Conservation (phyloP, 2,329 filamentous ascomycete species). For the Aureobasidium lini region DNA sequence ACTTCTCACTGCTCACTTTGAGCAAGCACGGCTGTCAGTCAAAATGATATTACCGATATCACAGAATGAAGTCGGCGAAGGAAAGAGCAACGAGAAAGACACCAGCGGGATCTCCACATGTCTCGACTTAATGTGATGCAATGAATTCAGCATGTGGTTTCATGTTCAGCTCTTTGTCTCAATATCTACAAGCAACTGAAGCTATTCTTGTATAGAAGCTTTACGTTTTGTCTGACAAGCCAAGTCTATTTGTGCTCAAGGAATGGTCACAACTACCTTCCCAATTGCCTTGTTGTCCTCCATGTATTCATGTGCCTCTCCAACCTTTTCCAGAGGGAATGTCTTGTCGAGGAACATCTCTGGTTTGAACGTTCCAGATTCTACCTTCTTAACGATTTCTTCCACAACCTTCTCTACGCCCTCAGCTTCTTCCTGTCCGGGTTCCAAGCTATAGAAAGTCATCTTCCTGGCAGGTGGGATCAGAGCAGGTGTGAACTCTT, state of each 20-base stretch:
- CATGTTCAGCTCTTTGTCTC: no score
- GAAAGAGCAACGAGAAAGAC: no score
- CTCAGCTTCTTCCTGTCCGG: conserved; percentile 2
- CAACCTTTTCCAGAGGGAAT: background rate
- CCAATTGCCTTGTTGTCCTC: conserved; percentile 7
- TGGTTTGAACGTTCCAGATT: conserved; percentile 3
- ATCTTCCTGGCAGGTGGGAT: conserved; percentile 11
- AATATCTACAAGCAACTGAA: no score
- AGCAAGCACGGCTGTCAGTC: no score
- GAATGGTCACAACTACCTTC: conserved; percentile 5
- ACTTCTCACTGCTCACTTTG: no score
- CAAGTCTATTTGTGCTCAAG: background rate
- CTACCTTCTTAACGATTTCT: background rate
- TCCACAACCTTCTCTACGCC: conserved; percentile 1
- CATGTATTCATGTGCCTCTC: conserved; percentile 8
- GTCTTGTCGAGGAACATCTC: conserved; percentile 7
- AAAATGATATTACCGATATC: no score
- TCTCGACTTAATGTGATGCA: no score
- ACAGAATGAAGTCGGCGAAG: no score
- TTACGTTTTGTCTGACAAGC: no score
- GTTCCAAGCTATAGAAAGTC: conserved; percentile 11
- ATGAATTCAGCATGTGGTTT: no score
- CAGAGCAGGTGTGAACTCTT: conserved; percentile 4
- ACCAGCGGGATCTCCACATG: no score
- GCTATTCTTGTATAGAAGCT: no score